A percentile compares a stretch with the other conserved stretches of the same genome.
Evolutionary conservation across 1,284 basidiomycete species (phyloP).

Genomic region (Cyathus pygmaeus): DNA sequence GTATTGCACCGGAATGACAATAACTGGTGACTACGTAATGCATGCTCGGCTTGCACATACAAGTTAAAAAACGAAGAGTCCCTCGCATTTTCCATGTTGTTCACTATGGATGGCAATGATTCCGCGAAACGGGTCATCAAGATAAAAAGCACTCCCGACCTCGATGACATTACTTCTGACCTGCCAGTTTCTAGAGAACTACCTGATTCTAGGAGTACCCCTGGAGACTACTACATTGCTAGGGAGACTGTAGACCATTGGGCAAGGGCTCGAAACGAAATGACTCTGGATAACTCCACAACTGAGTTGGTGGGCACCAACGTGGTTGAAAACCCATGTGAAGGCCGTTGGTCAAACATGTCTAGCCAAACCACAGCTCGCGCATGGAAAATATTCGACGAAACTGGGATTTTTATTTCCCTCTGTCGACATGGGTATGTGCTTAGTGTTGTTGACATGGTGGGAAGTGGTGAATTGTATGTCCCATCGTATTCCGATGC

Average conservation of each 20-base stretch:
- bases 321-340: slow-evolving; percentile 18
- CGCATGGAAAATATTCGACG: slow-evolving; percentile 37
- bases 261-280: slow-evolving; percentile 11
- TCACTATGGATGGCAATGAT: slow-evolving; percentile 41
- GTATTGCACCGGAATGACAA: not conserved
- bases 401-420: slow-evolving; percentile 36
- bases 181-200: slow-evolving; percentile 8
- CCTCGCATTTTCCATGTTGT: slow-evolving; percentile 18
- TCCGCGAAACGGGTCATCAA: slow-evolving; percentile 29
- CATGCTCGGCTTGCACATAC: slow-evolving; percentile 35
- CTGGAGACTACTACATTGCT: slow-evolving; percentile 24
- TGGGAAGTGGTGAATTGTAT: slow-evolving; percentile 38
- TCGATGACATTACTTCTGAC: not conserved
- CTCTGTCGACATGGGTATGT: slow-evolving; percentile 34
- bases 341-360: slow-evolving; percentile 33
- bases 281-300: not conserved
- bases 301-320: too few relatives aligned
- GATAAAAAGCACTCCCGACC: not conserved
- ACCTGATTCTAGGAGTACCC: slow-evolving; percentile 13
- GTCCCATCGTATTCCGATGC: slow-evolving; percentile 6
- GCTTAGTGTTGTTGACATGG: slow-evolving; percentile 33
- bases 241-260: slow-evolving; percentile 24
- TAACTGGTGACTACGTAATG: slow-evolving; percentile 2
- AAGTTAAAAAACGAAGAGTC: slow-evolving; percentile 18
- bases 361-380: slow-evolving; percentile 18